These are phyloP conservation scores for Jatropha multifida DNA, from an alignment of 441 rosid genomes.

Conservation along the genomic window DNA sequence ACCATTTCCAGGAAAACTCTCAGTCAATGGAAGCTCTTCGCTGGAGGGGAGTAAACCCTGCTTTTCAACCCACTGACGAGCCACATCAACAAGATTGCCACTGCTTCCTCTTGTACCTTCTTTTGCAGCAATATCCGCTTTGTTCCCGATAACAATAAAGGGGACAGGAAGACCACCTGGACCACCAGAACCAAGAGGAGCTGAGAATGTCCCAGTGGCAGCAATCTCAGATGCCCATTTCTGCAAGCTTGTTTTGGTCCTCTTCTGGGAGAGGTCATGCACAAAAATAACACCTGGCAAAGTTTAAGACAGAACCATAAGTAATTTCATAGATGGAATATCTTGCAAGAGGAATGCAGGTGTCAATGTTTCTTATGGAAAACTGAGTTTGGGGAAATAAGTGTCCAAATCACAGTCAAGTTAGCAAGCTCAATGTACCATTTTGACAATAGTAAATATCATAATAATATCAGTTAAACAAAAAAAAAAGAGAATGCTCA, in stretches of 20 bases:
- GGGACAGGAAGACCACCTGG: constrained; percentile 99
- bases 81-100: constrained; percentile 96
- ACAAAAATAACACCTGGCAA: constrained; percentile 92
- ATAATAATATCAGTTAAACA: background rate
- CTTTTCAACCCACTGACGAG: constrained; percentile 99
- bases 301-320: constrained; percentile 17
- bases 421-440: background rate
- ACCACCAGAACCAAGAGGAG: constrained; percentile 89
- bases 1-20: constrained; percentile 88
- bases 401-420: constrained; percentile 8
- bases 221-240: constrained; percentile 96
- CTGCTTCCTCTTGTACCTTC: constrained; percentile 96
- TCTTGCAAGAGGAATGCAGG: constrained; percentile 17
- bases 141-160: constrained; percentile 83
- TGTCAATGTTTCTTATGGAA: background rate
- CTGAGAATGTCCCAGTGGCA: constrained; percentile 87
- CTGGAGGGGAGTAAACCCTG: constrained; percentile 93
- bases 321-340: constrained; percentile 20
- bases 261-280: constrained; percentile 94
- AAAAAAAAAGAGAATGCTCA: background rate
- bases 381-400: background rate
- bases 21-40: constrained; percentile 94
- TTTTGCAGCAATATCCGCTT: constrained; percentile 88
- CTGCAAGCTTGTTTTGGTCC: constrained; percentile 91
- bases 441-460: background rate